Conservation (phyloP, 768 basidiomycete species). For the Leccinum rimulosum region DNA sequence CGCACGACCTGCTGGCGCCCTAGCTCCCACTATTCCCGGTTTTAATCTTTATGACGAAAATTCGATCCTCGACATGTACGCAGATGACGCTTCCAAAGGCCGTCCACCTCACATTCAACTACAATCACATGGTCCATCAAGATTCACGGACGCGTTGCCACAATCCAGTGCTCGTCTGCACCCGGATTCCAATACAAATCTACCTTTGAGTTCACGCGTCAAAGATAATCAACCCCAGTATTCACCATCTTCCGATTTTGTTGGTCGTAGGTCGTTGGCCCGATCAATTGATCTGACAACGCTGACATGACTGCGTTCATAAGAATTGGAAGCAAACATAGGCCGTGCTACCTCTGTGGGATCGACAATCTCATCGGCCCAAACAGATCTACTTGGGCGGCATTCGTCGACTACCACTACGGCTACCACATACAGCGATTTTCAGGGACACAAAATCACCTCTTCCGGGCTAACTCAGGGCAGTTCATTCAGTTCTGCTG, state of each 20-base stretch:
- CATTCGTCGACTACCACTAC: slow-evolving; percentile 27
- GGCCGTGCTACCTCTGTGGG: slow-evolving; percentile 30
- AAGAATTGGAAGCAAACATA: slow-evolving; percentile 19
- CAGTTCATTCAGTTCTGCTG: slow-evolving; percentile 17
- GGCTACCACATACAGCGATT: slow-evolving; percentile 22
- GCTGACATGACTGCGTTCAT: slow-evolving; percentile 6
- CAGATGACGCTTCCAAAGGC: slow-evolving; percentile 15
- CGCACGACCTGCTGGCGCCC: slow-evolving; percentile 29
- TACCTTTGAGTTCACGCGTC: slow-evolving; percentile 14
- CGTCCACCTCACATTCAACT: slow-evolving; percentile 22
- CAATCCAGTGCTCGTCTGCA: slow-evolving; percentile 11
- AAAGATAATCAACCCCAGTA: slow-evolving; percentile 20
- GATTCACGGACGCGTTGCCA: slow-evolving; percentile 17
- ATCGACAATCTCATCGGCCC: slow-evolving; percentile 29
- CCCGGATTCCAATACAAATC: slow-evolving; percentile 11
- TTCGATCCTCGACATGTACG: slow-evolving; percentile 23
- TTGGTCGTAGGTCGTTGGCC: slow-evolving; percentile 21
- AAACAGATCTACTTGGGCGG: slow-evolving; percentile 23
- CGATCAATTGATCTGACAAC: not conserved
- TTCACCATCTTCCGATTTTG: slow-evolving; percentile 20
- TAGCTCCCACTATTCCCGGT: slow-evolving; percentile 28
- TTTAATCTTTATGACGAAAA: slow-evolving; percentile 23
- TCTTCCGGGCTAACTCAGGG: slow-evolving; percentile 15
- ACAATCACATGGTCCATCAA: slow-evolving; percentile 19
- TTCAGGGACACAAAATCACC: slow-evolving; percentile 16